Conservation (phyloP, 257 asterid genomes). For the Solanum tarapatanum region DNA sequence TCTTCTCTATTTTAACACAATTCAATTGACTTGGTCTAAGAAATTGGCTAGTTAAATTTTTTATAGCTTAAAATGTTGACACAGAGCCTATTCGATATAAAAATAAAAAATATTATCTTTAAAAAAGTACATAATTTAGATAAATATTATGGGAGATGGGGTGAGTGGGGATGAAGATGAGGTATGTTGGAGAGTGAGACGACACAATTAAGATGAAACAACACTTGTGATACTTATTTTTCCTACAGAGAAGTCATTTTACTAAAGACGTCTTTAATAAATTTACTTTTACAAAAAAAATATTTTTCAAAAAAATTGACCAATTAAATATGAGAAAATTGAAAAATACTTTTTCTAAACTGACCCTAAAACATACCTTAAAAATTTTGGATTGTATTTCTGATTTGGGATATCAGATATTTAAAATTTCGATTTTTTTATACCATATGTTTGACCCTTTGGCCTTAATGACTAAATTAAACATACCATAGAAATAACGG, state of each 20-base stretch:
- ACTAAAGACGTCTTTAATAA: not conserved
- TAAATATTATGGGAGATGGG: not conserved
- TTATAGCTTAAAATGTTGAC: too few relatives aligned
- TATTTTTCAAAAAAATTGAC: too few relatives aligned
- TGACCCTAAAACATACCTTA: not conserved
- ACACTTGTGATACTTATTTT: not conserved
- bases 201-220: not conserved
- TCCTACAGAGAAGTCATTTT: not conserved
- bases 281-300: not conserved
- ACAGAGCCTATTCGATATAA: not conserved
- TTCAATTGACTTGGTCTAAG: not conserved
- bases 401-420: not conserved
- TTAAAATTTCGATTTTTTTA: not conserved
- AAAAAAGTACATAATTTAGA: not conserved
- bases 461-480: not conserved
- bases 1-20: not conserved
- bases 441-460: not conserved
- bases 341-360: not conserved
- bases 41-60: not conserved
- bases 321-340: not conserved
- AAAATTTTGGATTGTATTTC: not conserved
- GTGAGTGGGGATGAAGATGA: not conserved
- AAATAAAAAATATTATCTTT: not conserved
- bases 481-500: not conserved
- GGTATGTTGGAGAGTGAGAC: not conserved